Evolutionary conservation across 306 rosid species (phyloP).

Genomic region (Citrullus colocynthis): DNA sequence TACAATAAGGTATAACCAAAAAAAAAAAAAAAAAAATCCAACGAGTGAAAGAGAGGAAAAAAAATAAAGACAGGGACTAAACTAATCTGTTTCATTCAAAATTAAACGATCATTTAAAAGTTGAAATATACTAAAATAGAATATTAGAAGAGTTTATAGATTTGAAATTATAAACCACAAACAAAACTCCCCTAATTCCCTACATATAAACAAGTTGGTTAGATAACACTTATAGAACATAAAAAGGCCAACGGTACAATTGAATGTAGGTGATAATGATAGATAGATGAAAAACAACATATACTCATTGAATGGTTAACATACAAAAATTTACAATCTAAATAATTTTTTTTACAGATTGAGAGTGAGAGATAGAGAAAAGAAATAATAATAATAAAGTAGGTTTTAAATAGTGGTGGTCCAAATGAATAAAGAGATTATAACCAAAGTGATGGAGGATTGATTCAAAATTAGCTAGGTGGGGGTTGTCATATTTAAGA

Average conservation of each 20-base stretch:
- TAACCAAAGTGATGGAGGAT: neutral
- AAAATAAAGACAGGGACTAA: neutral
- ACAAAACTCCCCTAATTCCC: neutral
- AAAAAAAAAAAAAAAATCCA: too few relatives aligned
- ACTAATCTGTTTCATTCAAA: neutral
- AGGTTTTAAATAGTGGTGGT: neutral
- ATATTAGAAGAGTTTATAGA: neutral
- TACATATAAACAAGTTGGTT: neutral
- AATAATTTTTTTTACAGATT: too few relatives aligned
- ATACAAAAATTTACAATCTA: neutral
- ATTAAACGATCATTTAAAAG: too few relatives aligned
- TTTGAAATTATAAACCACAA: neutral
- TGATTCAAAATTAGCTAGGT: neutral
- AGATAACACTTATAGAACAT: neutral
- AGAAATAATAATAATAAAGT: neutral
- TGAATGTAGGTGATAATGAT: neutral
- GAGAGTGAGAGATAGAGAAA: neutral
- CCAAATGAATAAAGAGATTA: slow-evolving; percentile 3
- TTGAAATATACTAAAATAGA: too few relatives aligned
- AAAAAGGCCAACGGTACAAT: neutral
- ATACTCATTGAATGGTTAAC: neutral
- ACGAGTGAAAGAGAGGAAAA: neutral
- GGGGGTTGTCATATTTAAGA: neutral
- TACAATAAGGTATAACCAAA: neutral
- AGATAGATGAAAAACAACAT: neutral